Evolutionary conservation across 495 filamentous ascomycete genomes (phyloP), one percentile per base, ranked within the genome.

Genomic region (Neurospora pannonica): DNA sequence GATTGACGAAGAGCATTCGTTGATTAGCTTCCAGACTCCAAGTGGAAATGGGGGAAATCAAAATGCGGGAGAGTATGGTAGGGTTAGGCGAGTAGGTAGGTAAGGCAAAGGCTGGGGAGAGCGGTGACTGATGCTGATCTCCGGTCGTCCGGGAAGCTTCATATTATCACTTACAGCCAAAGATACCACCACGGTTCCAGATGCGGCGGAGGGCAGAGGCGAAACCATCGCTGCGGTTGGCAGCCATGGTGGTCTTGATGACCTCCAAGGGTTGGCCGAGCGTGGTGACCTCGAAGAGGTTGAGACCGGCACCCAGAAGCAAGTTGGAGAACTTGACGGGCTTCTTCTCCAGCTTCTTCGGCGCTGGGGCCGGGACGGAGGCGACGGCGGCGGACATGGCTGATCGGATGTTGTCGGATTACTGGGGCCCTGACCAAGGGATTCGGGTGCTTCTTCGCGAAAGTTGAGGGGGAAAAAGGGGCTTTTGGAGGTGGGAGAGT

Each of bases 291-390:
- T 97, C 95, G 82, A 97, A 98, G 91, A 99, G 88, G 87, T 99
- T 98, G 85, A 99, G 88, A 69, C 95, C 95, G 79, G 94, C 97
- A 77, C 96, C 96, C 80, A 99, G 88, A 79, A 99, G 87, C 88
- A 99, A 85, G 86, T 98, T 99, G 86, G 94, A 97, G 89, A 98
- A 98, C 90, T 97, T 98, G 88, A 99, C 90, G 75, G 97, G 97
- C 90, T 99, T 98, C 92, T 98, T 98, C 92, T 97, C 94, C 78
- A 95, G 86, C 85, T 82, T 87, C 36, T 78, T 77, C 79, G 83
- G 80, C 76, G 82, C 70, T 79, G 88, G 86, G 80, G 88, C 86
- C 74, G 87, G 81, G 75, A 85, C 80, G 77, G 87, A 81, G 83
- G 85, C 84, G 82, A 89, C 86, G 82, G 86, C 82, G 80, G 86